Conservation (phyloP, 176 grass and related monocot genomes). For the Saccharum spontaneum region DNA sequence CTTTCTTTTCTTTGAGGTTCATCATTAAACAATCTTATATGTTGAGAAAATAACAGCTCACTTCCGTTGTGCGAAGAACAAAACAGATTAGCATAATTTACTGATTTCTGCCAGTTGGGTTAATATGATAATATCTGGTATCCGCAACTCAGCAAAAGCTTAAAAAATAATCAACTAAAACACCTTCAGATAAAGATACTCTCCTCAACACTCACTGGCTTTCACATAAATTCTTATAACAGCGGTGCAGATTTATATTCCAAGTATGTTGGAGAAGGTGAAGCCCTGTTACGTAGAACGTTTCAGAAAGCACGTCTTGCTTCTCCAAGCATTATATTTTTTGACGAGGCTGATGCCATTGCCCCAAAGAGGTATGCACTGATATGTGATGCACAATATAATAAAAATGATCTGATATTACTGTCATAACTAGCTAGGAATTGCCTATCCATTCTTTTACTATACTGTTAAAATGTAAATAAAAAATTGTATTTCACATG, state of each 20-base stretch:
- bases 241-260: constrained; percentile 92
- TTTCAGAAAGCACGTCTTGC: constrained; percentile 86
- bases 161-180: constrained; percentile 26
- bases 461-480: background rate
- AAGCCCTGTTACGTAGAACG: constrained; percentile 72
- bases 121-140: background rate
- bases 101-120: background rate
- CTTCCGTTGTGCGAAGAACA: background rate
- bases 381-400: background rate
- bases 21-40: background rate
- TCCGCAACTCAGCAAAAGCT: background rate
- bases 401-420: background rate
- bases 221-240: constrained; percentile 24
- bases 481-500: background rate
- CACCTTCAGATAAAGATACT: constrained; percentile 9
- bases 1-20: constrained; percentile 96
- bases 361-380: constrained; percentile 75
- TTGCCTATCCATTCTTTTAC: background rate
- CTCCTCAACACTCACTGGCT: background rate
- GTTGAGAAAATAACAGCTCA: background rate
- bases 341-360: constrained; percentile 82
- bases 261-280: constrained; percentile 97
- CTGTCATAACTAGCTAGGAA: background rate
- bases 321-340: constrained; percentile 88
- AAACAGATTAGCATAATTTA: background rate